A percentile compares a stretch with the other conserved stretches of the same genome.
Conservation (phyloP, 768 basidiomycete species). For the Lentinula lateritia region DNA sequence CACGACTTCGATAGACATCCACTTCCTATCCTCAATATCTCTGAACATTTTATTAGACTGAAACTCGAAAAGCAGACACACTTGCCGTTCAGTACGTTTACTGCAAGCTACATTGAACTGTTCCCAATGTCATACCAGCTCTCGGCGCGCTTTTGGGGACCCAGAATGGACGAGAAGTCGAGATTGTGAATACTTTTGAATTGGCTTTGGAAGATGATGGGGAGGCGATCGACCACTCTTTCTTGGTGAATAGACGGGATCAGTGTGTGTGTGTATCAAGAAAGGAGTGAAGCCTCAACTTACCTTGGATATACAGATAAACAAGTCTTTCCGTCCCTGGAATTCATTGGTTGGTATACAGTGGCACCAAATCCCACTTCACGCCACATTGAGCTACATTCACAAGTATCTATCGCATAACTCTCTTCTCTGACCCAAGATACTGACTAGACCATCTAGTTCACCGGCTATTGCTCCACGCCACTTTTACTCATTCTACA, state of each 20-base stretch:
- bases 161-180: slow-evolving; percentile 90
- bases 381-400: slow-evolving; percentile 78
- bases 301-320: slow-evolving; percentile 57
- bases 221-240: slow-evolving; percentile 70
- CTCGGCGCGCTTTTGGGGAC: slow-evolving; percentile 92
- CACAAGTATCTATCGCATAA: slow-evolving; percentile 51
- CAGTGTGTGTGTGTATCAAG: slow-evolving; percentile 53
- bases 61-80: slow-evolving; percentile 63
- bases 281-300: neutral
- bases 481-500: slow-evolving; percentile 81
- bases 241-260: slow-evolving; percentile 76
- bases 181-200: slow-evolving; percentile 97
- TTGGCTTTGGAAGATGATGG: slow-evolving; percentile 60
- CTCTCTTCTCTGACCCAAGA: neutral
- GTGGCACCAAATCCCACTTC: slow-evolving; percentile 69
- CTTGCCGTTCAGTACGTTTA: slow-evolving; percentile 57
- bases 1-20: slow-evolving; percentile 67
- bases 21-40: slow-evolving; percentile 92
- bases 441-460: slow-evolving; percentile 37
- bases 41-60: slow-evolving; percentile 87
- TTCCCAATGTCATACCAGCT: slow-evolving; percentile 31
- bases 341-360: slow-evolving; percentile 98
- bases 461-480: slow-evolving; percentile 79
- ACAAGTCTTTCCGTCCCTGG: slow-evolving; percentile 96
- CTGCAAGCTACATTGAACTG: neutral